phyloP scores from a whole-genome alignment of 768 basidiomycete species.

The Amanita rimosa region DNA sequence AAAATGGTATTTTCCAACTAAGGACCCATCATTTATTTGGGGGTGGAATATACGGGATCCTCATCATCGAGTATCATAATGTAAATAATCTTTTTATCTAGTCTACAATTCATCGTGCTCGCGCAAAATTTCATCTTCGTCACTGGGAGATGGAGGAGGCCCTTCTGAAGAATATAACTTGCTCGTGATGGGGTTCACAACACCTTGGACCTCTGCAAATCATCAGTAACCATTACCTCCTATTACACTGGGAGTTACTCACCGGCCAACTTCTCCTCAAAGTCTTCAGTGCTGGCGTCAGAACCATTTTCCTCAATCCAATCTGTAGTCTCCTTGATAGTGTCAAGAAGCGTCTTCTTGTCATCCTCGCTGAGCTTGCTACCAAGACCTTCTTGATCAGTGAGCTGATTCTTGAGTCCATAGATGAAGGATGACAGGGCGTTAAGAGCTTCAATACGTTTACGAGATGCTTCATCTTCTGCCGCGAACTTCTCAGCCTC shows the following conservation, averaged over 20 bases:
- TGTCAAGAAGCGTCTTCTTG: slow-evolving; percentile 70
- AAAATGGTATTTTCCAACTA: no score
- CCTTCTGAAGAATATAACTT: slow-evolving; percentile 53
- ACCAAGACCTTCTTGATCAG: slow-evolving; percentile 82
- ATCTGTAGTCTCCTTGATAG: slow-evolving; percentile 81
- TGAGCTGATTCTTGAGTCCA: slow-evolving; percentile 79
- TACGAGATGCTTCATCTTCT: slow-evolving; percentile 70
- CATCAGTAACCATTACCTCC: neutral
- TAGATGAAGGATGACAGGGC: slow-evolving; percentile 73
- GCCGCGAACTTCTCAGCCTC: slow-evolving; percentile 87
- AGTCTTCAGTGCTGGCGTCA: slow-evolving; percentile 70
- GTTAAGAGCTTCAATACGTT: slow-evolving; percentile 82
- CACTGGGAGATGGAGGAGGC: slow-evolving; percentile 11
- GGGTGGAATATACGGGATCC: neutral
- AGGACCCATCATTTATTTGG: neutral
- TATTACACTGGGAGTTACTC: slow-evolving; percentile 10
- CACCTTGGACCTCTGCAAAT: slow-evolving; percentile 47
- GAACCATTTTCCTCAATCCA: slow-evolving; percentile 86
- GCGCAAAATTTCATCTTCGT: slow-evolving; percentile 27
- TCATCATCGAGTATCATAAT: neutral
- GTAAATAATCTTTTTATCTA: neutral
- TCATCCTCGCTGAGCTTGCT: slow-evolving; percentile 76
- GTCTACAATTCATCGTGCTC: slow-evolving; percentile 36
- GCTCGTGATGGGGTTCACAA: slow-evolving; percentile 77
- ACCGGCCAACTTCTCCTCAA: slow-evolving; percentile 81